A percentile compares a stretch with the other conserved stretches of the same genome.
phyloP scores from a whole-genome alignment of 441 rosid species.

The Gossypium trilobum region DNA sequence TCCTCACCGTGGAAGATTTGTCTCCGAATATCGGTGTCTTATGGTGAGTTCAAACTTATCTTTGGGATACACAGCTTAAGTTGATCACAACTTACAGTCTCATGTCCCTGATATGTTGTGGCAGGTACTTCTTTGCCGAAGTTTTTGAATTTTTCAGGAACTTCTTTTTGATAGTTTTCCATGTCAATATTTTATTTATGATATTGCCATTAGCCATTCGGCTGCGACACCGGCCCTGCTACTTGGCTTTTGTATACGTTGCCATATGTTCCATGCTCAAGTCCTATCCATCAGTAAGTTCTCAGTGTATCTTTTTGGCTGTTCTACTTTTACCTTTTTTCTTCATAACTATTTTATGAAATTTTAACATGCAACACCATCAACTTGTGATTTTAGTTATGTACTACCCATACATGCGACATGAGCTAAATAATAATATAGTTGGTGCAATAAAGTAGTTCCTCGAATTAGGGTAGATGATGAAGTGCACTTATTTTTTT shows the following conservation, averaged over 20 bases:
- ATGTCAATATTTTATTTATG: constrained; percentile 69
- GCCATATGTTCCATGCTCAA: constrained; percentile 80
- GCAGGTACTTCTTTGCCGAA: constrained; percentile 98
- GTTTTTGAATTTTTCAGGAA: constrained; percentile 83
- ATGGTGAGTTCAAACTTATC: constrained; percentile 45
- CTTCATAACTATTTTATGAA: neutral
- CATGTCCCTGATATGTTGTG: constrained; percentile 19
- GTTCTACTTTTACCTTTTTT: neutral
- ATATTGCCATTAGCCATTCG: constrained; percentile 78
- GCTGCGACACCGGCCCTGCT: constrained; percentile 80
- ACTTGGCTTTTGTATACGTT: constrained; percentile 75
- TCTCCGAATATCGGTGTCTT: constrained; percentile 91
- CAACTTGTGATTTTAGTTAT: neutral
- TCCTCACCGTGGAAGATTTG: constrained; percentile 84
- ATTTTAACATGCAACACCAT: neutral
- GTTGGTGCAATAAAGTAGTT: neutral
- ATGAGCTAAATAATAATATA: neutral
- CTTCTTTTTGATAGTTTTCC: constrained; percentile 90
- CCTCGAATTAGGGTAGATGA: neutral
- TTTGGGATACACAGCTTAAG: constrained; percentile 3
- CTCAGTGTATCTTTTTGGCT: neutral
- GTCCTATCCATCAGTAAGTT: constrained; percentile 89
- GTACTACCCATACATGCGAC: no score
- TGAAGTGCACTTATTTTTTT: neutral
- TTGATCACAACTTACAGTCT: constrained; percentile 1